Evolutionary conservation across 2,329 filamentous ascomycete genomes (phyloP).

Genomic region (Trichophyton schoenleinii): DNA sequence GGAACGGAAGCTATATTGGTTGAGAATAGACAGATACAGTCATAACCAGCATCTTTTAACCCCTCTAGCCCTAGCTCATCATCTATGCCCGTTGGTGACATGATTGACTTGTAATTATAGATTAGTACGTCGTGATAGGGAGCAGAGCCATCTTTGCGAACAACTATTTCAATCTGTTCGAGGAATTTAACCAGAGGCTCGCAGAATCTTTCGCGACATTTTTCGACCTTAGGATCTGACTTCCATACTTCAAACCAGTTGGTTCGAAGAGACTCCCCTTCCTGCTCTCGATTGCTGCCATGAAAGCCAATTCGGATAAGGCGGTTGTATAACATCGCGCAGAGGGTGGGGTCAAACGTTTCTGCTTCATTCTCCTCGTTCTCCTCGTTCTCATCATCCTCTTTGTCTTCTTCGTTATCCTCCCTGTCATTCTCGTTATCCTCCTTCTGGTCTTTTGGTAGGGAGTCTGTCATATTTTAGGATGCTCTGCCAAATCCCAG

Average conservation of each 20-base stretch:
- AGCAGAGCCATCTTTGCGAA: not conserved
- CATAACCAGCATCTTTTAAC: not conserved
- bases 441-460: not conserved
- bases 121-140: not conserved
- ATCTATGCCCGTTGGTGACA: not conserved
- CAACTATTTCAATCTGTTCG: not conserved
- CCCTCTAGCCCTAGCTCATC: not conserved
- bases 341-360: not conserved
- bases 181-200: not conserved
- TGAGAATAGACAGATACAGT: not conserved
- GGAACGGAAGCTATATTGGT: not conserved
- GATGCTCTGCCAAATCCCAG: not conserved
- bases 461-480: not conserved
- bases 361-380: not conserved
- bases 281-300: not conserved
- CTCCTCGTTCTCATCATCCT: not conserved
- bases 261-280: not conserved
- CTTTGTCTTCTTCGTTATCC: not conserved
- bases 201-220: not conserved
- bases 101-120: not conserved
- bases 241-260: slow-evolving; percentile 1
- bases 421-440: not conserved
- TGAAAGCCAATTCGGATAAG: not conserved
- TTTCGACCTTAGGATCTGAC: not conserved
- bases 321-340: not conserved